phyloP scores from a whole-genome alignment of 1,284 basidiomycete genomes.

The Trichosporon inkin region DNA sequence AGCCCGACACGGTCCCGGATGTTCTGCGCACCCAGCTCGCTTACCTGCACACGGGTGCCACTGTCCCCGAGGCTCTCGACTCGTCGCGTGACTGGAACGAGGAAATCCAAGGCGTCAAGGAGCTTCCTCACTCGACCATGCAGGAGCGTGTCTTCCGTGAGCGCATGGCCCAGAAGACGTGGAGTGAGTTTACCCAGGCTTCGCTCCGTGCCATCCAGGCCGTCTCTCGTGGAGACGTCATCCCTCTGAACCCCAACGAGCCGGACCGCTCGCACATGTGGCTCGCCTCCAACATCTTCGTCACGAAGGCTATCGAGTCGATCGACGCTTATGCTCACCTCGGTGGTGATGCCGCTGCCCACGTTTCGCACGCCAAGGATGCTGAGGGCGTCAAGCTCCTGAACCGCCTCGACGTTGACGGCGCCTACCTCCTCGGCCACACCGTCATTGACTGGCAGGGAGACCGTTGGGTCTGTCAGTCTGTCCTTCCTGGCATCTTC shows the following conservation, averaged over 20 bases:
- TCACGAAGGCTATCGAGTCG: constrained; percentile 57
- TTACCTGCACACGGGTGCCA: constrained; percentile 56
- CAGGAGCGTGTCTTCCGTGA: constrained; percentile 57
- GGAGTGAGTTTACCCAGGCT: constrained; percentile 56
- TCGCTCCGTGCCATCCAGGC: constrained; percentile 54
- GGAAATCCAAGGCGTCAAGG: constrained; percentile 57
- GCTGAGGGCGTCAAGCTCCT: constrained; percentile 55
- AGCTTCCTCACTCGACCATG: constrained; percentile 54
- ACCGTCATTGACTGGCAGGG: constrained; percentile 59
- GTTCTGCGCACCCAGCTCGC: constrained; percentile 57
- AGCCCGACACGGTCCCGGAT: constrained; percentile 51
- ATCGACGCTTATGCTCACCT: constrained; percentile 56
- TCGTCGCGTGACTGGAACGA: constrained; percentile 60
- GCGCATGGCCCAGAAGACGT: constrained; percentile 55
- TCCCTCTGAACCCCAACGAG: constrained; percentile 59
- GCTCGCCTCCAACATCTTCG: constrained; percentile 58
- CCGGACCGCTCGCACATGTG: constrained; percentile 56
- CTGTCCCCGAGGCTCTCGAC: constrained; percentile 54
- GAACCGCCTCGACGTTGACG: constrained; percentile 63
- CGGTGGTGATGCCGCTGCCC: constrained; percentile 58
- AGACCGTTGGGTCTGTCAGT: constrained; percentile 59
- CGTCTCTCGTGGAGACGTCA: constrained; percentile 55
- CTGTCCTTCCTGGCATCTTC: constrained; percentile 58
- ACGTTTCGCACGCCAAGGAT: constrained; percentile 58
- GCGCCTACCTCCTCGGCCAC: constrained; percentile 70